Conservation (phyloP, 2,329 filamentous ascomycete species). For the Lecanosticta acicola region DNA sequence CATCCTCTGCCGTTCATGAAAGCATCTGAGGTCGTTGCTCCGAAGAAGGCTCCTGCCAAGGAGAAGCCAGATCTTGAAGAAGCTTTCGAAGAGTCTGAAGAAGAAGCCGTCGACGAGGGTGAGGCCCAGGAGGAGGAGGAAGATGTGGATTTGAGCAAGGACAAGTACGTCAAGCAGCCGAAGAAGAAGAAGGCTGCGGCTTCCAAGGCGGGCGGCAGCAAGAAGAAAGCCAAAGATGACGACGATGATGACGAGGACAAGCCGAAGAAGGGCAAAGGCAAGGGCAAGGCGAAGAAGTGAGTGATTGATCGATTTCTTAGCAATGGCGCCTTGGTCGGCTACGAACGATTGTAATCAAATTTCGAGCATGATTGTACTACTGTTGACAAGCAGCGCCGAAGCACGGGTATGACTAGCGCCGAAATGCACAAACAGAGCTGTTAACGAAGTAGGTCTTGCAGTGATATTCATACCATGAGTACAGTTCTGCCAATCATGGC, state of each 20-base stretch:
- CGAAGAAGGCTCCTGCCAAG: conserved; percentile 63
- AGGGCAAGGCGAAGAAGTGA: conserved; percentile 22
- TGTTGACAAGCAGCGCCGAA: too few relatives aligned
- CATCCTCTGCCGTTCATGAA: conserved; percentile 97
- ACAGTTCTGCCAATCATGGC: too few relatives aligned
- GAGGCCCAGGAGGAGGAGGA: conserved; percentile 49
- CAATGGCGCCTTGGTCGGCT: not conserved
- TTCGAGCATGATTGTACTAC: too few relatives aligned
- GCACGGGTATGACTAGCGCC: too few relatives aligned
- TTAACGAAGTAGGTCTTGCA: too few relatives aligned
- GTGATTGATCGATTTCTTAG: not conserved
- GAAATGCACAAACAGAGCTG: too few relatives aligned
- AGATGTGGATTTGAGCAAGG: conserved; percentile 80
- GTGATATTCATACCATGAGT: too few relatives aligned
- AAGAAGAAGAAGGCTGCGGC: conserved; percentile 60
- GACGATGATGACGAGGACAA: conserved; percentile 37
- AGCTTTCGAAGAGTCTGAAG: conserved; percentile 84
- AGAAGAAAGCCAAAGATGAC: conserved; percentile 69
- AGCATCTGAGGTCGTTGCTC: conserved; percentile 66
- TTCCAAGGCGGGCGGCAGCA: conserved; percentile 45
- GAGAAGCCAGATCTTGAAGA: conserved; percentile 93
- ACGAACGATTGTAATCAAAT: not conserved
- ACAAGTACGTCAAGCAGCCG: conserved; percentile 92
- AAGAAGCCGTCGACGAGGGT: conserved; percentile 48
- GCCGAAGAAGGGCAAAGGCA: conserved; percentile 43